phyloP scores from a whole-genome alignment of 2,329 filamentous ascomycete genomes.

The Neofusicoccum laricinum region DNA sequence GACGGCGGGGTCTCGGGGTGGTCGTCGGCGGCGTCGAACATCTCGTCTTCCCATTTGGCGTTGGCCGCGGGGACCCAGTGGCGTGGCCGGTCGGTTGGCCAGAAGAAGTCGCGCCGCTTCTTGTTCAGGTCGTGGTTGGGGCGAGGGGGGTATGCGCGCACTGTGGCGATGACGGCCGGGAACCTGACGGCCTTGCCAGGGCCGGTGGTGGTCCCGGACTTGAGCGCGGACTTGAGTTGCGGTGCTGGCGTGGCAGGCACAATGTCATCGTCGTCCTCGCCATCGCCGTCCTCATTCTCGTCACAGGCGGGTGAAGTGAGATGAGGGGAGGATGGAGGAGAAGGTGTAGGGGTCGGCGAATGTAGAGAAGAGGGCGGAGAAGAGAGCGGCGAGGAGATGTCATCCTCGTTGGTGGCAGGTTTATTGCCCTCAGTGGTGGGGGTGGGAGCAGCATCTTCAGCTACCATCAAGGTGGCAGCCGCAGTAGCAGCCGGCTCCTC shows the following conservation, averaged over 20 bases:
- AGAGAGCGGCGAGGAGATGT: not conserved
- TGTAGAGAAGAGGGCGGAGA: not conserved
- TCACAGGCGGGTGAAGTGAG: not conserved
- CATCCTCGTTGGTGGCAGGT: not conserved
- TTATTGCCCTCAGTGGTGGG: not conserved
- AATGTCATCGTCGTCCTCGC: not conserved
- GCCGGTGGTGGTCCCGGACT: not conserved
- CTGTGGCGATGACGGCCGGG: not conserved
- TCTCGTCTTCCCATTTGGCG: not conserved
- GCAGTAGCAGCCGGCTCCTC: not conserved
- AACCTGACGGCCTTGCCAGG: not conserved
- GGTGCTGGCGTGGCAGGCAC: not conserved
- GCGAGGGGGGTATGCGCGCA: not conserved
- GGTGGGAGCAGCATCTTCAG: not conserved
- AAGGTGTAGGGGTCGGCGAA: not conserved
- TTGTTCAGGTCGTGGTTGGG: not conserved
- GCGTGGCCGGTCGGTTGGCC: not conserved
- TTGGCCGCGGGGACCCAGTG: not conserved
- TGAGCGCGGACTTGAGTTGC: not conserved
- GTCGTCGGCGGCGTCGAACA: not conserved
- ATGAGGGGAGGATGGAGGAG: not conserved
- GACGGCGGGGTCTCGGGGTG: too few relatives aligned
- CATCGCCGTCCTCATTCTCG: not conserved
- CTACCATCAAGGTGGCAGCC: too few relatives aligned
- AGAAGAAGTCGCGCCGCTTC: too few relatives aligned